Evolutionary conservation across 768 basidiomycete genomes (phyloP).

Genomic region (Auricularia cornea): DNA sequence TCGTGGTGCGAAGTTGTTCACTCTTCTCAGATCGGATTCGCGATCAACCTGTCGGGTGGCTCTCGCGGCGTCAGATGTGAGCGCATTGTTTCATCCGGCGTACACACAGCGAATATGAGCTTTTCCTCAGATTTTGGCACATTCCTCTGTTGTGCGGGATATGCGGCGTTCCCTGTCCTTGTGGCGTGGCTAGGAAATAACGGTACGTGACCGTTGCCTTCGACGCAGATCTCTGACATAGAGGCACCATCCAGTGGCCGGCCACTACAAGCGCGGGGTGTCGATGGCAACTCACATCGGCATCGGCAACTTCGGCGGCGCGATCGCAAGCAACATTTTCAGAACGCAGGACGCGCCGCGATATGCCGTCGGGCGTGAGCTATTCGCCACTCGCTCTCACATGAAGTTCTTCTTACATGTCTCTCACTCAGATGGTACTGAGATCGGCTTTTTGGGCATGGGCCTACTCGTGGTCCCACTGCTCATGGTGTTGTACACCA

Average conservation of each 20-base stretch:
- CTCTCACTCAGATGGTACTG: constrained; percentile 40
- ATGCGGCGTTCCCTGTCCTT: constrained; percentile 50
- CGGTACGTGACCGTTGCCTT: neutral
- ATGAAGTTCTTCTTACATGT: too few relatives aligned
- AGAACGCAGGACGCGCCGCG: constrained; percentile 50
- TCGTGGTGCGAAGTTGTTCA: too few relatives aligned
- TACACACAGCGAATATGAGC: too few relatives aligned
- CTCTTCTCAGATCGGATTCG: neutral
- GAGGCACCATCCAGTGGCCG: constrained; percentile 26
- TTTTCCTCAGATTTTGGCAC: constrained; percentile 43
- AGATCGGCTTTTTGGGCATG: constrained; percentile 62
- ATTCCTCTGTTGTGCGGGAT: constrained; percentile 59
- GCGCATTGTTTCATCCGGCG: neutral
- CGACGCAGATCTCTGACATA: too few relatives aligned
- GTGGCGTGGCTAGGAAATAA: constrained; percentile 39
- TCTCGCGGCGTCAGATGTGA: neutral
- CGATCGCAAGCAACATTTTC: constrained; percentile 57
- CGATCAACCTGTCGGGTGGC: neutral
- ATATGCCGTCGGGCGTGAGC: constrained; percentile 52
- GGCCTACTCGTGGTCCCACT: constrained; percentile 47
- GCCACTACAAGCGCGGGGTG: constrained; percentile 61
- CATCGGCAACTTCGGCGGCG: constrained; percentile 59
- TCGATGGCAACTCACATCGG: constrained; percentile 63
- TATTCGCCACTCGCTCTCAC: neutral
- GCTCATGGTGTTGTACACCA: constrained; percentile 39